phyloP scores from a whole-genome alignment of 2,329 filamentous ascomycete species.

The Fusarium fujikuroi region DNA sequence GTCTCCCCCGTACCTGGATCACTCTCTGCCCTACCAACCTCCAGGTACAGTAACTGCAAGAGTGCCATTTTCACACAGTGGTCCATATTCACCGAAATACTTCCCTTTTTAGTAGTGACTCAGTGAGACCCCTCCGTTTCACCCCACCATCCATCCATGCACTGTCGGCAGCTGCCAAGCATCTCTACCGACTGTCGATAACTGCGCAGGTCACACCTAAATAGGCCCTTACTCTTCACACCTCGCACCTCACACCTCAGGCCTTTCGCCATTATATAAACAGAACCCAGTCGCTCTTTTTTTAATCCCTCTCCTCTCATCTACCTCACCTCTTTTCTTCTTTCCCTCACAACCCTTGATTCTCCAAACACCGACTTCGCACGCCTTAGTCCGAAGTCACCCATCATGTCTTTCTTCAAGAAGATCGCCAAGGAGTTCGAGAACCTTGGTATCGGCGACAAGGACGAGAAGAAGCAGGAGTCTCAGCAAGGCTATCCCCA shows the following conservation, averaged over 20 bases:
- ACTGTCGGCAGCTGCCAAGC: slow-evolving; percentile 30
- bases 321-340: slow-evolving; percentile 1
- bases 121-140: slow-evolving; percentile 15
- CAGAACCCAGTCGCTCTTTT: slow-evolving; percentile 11
- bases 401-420: slow-evolving; percentile 57
- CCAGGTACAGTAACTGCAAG: background rate
- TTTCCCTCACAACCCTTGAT: background rate
- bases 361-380: slow-evolving; percentile 2
- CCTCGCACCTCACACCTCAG: slow-evolving; percentile 11
- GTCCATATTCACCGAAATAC: background rate
- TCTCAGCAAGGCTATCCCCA: slow-evolving; percentile 16
- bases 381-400: slow-evolving; percentile 16
- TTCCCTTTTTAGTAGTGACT: slow-evolving; percentile 20
- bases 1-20: background rate
- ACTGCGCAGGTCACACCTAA: slow-evolving; percentile 12
- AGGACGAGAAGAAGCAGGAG: slow-evolving; percentile 43
- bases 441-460: slow-evolving; percentile 58
- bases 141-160: slow-evolving; percentile 25
- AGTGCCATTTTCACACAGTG: slow-evolving; percentile 1
- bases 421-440: slow-evolving; percentile 58
- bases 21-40: background rate
- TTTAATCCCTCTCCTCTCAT: slow-evolving; percentile 12
- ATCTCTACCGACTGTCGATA: slow-evolving; percentile 19
- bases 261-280: slow-evolving; percentile 35
- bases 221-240: background rate